Percentiles rank a stretch among this genome's conserved stretches.
Conservation (phyloP, 257 asterid species). For the Cruciata laevipes region DNA sequence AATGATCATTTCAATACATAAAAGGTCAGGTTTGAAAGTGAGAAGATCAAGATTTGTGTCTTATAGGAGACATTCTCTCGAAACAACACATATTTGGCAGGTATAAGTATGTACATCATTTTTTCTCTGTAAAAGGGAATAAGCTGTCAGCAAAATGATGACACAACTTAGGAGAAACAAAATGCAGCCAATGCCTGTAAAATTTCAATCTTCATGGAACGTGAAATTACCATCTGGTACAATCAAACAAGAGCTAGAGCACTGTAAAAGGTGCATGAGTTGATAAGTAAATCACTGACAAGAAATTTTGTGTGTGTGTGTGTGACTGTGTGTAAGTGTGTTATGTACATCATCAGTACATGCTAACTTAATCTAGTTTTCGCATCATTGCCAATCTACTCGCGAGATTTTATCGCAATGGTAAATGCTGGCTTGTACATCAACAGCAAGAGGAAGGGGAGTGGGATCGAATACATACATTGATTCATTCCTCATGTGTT, state of each 20-base stretch:
- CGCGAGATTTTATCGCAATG: constrained; percentile 14
- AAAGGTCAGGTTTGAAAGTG: too few species aligned
- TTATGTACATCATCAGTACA: too few species aligned
- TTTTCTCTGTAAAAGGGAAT: too few species aligned
- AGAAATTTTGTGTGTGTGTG: neutral
- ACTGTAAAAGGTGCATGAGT: constrained; percentile 1
- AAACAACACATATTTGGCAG: too few species aligned
- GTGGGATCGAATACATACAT: constrained; percentile 13
- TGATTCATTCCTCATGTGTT: constrained; percentile 32
- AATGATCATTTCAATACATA: too few species aligned
- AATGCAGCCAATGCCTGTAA: neutral
- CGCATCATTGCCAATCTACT: constrained; percentile 20
- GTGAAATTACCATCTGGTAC: neutral
- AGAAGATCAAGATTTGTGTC: too few species aligned
- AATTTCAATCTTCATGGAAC: constrained; percentile 18
- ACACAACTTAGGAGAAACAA: too few species aligned
- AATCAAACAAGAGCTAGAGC: constrained; percentile 15
- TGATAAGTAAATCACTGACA: constrained; percentile 2
- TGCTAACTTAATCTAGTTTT: constrained; percentile 18
- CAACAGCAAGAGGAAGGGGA: constrained; percentile 18
- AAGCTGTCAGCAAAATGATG: too few species aligned
- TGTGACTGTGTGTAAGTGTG: neutral
- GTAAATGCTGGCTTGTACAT: constrained; percentile 20
- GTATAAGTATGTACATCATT: too few species aligned
- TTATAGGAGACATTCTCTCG: too few species aligned